Evolutionary conservation across 352 stramenopile species (phyloP).

Genomic region (Pseudoperonospora humuli): DNA sequence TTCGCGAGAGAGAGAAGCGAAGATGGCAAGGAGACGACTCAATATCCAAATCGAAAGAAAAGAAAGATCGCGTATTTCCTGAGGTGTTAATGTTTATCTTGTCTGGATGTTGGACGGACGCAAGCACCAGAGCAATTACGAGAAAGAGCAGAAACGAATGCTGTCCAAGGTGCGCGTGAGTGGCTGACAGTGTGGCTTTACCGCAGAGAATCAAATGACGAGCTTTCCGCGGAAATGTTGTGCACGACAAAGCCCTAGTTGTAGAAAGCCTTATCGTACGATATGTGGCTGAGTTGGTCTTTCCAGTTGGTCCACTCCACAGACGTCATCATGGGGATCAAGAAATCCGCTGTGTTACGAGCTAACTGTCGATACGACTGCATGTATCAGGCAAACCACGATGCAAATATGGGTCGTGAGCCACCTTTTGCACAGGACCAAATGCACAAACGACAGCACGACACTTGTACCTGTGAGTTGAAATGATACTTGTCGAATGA

Average conservation of each 20-base stretch:
- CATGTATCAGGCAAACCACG: constrained; percentile 3
- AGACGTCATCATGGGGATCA: constrained; percentile 75
- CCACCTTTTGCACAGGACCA: background rate
- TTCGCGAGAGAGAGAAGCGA: constrained; percentile 17
- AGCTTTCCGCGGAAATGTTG: background rate
- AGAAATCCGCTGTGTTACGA: constrained; percentile 64
- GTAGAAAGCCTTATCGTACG: constrained; percentile 75
- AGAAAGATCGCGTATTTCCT: constrained; percentile 34
- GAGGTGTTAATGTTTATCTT: constrained; percentile 29
- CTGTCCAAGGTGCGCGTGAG: constrained; percentile 1
- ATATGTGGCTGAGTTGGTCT: constrained; percentile 59
- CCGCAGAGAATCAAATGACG: constrained; percentile 1
- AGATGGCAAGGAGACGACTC: constrained; percentile 12
- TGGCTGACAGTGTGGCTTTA: constrained; percentile 5
- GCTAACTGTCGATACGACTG: constrained; percentile 75
- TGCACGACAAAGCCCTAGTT: constrained; percentile 30
- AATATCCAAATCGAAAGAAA: constrained; percentile 36
- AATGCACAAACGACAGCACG: background rate
- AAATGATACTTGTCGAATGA: constrained; percentile 74
- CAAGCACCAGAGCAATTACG: constrained; percentile 7
- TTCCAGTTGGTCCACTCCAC: constrained; percentile 84
- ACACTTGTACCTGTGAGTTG: constrained; percentile 55
- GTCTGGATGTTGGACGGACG: constrained; percentile 19
- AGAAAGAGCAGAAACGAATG: constrained; percentile 2
- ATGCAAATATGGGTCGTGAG: constrained; percentile 2